Base-by-base conservation (phyloP, 2,329 filamentous ascomycete species). In the Neophaeococcomyces mojaviensis region DNA sequence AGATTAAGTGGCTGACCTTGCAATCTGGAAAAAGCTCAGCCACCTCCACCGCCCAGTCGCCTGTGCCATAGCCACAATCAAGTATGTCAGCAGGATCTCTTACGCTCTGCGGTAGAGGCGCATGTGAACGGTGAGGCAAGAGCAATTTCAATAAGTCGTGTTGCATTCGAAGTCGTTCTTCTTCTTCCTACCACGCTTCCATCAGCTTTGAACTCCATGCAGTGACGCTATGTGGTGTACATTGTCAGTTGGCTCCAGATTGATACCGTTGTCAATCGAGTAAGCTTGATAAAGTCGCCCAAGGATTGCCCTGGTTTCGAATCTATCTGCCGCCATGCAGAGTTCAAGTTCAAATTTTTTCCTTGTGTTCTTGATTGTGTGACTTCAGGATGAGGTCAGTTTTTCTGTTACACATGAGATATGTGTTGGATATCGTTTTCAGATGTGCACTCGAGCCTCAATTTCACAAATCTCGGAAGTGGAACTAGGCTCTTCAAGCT, bases 21-120 rank as follows among this genome's bases (percentile, higher is more conserved):
- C 39, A 7, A 16, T 75, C 60, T 12, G 70, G 70, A 58, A 77
- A 81, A 61, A 71, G 71, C 77, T 85, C 81, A 52, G 85, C 84
- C 67, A 95, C 84, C 55, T 90, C 84, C 57, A 92, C 86, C 34
- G 84, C 79, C 90, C 90, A 97, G 51, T 94, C 89, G 34, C 88
- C 88, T 1, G 88, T 94, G 18, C 89, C 90, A 53, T 84, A 89
- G 34, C 88, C 90, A 44, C 95, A 59, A 57, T 81, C 79, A 44
- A 81, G 68, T 51, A 81, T 74, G 18, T 30, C 15, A 3, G 16
- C 18, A 10, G 39, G 39, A 10, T 24, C 39, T 28, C 26, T 15
- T 13, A 18, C 3, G 19, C 4, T 12, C 12, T 42, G 9, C 12
- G 39, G 24, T n/a, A 28, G 39, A 12, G 18, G 24, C 15, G 18